A percentile compares a stretch with the other conserved stretches of the same genome.
Conservation (phyloP, 768 basidiomycete species). For the Amanita exitialis region DNA sequence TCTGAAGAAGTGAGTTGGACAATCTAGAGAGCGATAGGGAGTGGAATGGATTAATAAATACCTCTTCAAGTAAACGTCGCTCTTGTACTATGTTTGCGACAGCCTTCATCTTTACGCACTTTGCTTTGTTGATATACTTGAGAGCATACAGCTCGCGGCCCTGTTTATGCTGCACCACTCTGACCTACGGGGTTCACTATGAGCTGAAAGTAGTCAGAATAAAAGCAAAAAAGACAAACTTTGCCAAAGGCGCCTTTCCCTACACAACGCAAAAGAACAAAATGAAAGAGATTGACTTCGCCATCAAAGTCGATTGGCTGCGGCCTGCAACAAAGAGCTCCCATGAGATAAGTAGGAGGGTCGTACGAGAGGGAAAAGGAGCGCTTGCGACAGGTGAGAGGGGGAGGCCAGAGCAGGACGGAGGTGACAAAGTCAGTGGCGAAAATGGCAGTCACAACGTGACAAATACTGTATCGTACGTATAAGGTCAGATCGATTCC, state of each 20-base stretch:
- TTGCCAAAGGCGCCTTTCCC: conserved; percentile 99
- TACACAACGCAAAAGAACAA: conserved; percentile 89
- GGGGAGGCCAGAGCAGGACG: background rate
- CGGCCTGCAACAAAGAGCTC: conserved; percentile 7
- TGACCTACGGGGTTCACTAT: conserved; percentile 49
- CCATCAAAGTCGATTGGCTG: conserved; percentile 95
- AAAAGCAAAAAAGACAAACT: conserved; percentile 33
- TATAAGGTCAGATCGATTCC: too few species aligned
- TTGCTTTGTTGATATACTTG: conserved; percentile 98
- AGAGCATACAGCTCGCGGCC: conserved; percentile 94
- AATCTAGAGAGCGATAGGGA: conserved; percentile 9
- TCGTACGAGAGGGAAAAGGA: conserved; percentile 14
- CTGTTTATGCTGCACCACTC: conserved; percentile 98
- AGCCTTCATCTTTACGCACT: conserved; percentile 98
- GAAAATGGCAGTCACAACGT: background rate
- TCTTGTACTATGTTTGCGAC: conserved; percentile 98
- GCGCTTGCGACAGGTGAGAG: background rate
- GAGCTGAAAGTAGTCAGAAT: background rate
- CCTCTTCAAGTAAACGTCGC: conserved; percentile 91
- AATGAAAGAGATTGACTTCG: conserved; percentile 95
- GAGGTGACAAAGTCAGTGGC: conserved; percentile 5
- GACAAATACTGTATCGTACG: background rate
- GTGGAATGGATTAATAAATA: conserved; percentile 17
- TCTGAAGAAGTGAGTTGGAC: conserved; percentile 31
- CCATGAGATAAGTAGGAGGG: conserved; percentile 17